Evolutionary conservation across 768 basidiomycete species (phyloP), one percentile per base, ranked within the genome.

Genomic region (Suillus discolor): DNA sequence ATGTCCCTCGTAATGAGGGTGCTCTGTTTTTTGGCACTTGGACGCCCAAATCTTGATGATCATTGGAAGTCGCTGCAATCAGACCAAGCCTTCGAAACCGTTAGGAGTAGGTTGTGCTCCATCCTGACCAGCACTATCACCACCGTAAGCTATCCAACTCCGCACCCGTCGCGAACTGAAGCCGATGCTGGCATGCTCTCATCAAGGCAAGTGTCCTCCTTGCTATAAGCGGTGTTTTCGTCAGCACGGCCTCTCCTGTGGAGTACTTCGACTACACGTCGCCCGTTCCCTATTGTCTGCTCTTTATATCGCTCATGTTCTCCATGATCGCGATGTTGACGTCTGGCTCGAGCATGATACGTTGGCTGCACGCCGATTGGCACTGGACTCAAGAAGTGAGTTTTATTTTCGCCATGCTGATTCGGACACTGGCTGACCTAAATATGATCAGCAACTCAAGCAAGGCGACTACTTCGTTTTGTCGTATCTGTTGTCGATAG

Each of bases 371-470:
- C 12, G 13, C 31, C 12, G 54, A 55, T 34, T 11, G 20, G 0
- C 34, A 34, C 0, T 36, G 31, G 54, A n/a, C 34, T 34, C 54
- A n/a, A 55, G 54, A 55, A 12, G 54, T 55, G 6, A 55, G 6
- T 1, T 0, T 34, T 0, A 6, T 36, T 34, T 34, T 34, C 6
- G 6, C 2, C 3, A 6, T 34, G 3, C 31, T 0, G 12, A 0
- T n/a, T 34, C 28, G 4, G 28, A 3, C 34, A 3, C 12, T 3
- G 1, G 5, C 34, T 55, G 20, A 55, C 31, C 20, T 13, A 4
- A 6, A 18, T 54, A 20, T 31, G 0, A 34, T n/a, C 20, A 55
- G 54, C 54, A 55, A 36, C 54, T 55, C 20, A 36, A 3, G 34
- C 34, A 20, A 1, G 54, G 54, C 0, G 31, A 20, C 12, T 55